phyloP scores from a whole-genome alignment of 345 rosid species.

The Syzygium aqueum region DNA sequence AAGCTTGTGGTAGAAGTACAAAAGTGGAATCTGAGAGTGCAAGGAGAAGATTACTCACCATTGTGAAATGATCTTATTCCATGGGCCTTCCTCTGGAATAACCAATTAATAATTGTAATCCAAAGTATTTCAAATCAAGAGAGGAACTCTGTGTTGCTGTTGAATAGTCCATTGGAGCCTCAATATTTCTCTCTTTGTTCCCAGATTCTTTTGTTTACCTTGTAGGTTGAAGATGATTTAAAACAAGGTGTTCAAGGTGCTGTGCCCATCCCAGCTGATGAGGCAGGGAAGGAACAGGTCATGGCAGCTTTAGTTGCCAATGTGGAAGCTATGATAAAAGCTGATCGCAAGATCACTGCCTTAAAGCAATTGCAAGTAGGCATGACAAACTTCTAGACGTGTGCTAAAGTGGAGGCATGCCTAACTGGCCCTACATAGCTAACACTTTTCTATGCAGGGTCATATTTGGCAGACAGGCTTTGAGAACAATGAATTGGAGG shows the following conservation, averaged over 20 bases:
- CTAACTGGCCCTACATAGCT: neutral
- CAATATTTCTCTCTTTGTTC: neutral
- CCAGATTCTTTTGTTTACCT: neutral
- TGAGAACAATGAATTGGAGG: conserved; percentile 59
- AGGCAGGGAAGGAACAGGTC: conserved; percentile 70
- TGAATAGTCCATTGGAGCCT: neutral
- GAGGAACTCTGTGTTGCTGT: neutral
- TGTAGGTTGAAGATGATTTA: conserved; percentile 73
- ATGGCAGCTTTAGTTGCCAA: conserved; percentile 81
- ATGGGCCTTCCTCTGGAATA: neutral
- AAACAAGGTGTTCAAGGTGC: conserved; percentile 57
- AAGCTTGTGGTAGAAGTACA: neutral
- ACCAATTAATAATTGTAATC: neutral
- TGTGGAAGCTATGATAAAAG: conserved; percentile 85
- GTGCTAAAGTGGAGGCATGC: neutral
- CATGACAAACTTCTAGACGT: neutral
- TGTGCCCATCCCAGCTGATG: conserved; percentile 57
- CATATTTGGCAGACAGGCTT: conserved; percentile 97
- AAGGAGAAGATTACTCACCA: neutral
- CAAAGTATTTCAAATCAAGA: neutral
- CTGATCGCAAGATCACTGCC: conserved; percentile 92
- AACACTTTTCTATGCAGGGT: conserved; percentile 43
- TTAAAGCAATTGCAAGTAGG: conserved; percentile 92
- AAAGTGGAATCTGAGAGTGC: neutral
- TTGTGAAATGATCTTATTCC: neutral